Percentiles rank a stretch among this genome's conserved stretches.
Conservation (phyloP, 495 filamentous ascomycete genomes). For the Penicillium verhagenii region DNA sequence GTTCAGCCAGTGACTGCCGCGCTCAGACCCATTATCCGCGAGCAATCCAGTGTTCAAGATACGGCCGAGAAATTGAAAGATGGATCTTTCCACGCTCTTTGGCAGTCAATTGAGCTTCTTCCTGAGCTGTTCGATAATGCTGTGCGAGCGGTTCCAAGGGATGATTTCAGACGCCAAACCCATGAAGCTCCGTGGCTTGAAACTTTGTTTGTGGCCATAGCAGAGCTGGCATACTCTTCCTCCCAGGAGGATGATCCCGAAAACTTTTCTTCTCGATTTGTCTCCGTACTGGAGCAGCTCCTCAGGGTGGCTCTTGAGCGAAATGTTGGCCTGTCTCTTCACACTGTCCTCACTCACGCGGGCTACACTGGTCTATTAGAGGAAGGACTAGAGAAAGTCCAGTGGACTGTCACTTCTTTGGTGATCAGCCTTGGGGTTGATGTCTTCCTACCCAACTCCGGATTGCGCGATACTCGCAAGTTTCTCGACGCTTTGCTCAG, state of each 20-base stretch:
- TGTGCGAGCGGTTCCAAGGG: slow-evolving; percentile 50
- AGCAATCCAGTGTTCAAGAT: slow-evolving; percentile 13
- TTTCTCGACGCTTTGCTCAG: slow-evolving; percentile 44
- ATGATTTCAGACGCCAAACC: slow-evolving; percentile 53
- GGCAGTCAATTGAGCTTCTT: slow-evolving; percentile 31
- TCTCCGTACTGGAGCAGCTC: slow-evolving; percentile 38
- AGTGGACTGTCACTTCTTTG: slow-evolving; percentile 63
- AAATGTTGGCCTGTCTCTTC: slow-evolving; percentile 42
- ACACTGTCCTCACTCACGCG: slow-evolving; percentile 46
- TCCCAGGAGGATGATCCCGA: slow-evolving; percentile 34
- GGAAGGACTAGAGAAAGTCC: slow-evolving; percentile 36
- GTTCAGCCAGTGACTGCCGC: slow-evolving; percentile 46
- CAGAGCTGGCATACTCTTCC: slow-evolving; percentile 43
- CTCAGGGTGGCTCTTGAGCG: slow-evolving; percentile 42
- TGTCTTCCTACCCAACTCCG: slow-evolving; percentile 61
- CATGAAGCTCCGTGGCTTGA: slow-evolving; percentile 67
- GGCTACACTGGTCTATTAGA: slow-evolving; percentile 44
- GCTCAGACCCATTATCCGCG: slow-evolving; percentile 39
- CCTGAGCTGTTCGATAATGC: slow-evolving; percentile 45
- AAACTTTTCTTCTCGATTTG: slow-evolving; percentile 34
- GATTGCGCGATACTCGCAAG: slow-evolving; percentile 37
- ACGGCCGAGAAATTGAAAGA: background rate
- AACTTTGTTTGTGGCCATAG: slow-evolving; percentile 58
- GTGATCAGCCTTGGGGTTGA: slow-evolving; percentile 66
- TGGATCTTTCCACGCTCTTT: slow-evolving; percentile 20